Conservation (phyloP, 495 filamentous ascomycete species). For the Penicillium atrosanguineum region DNA sequence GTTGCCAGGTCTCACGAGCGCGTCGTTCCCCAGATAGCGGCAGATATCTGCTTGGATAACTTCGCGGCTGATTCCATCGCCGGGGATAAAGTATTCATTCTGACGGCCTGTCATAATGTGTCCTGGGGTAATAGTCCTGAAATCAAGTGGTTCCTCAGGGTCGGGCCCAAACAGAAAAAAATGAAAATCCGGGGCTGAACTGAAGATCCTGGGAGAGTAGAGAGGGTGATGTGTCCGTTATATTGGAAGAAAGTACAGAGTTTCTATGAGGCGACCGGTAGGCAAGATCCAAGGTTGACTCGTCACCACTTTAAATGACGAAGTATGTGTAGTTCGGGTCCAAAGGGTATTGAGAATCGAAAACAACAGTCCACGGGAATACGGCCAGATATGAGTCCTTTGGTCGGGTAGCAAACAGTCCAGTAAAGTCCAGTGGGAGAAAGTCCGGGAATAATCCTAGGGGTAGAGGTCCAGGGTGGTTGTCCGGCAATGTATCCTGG, state of each 20-base stretch:
- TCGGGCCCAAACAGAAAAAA: conserved; percentile 27
- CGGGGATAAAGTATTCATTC: conserved; percentile 84
- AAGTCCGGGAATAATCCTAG: conserved; percentile 20
- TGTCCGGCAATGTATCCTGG: conserved; percentile 20
- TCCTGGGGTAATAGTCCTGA: conserved; percentile 26
- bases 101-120: conserved; percentile 54
- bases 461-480: conserved; percentile 12
- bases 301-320: conserved; percentile 24
- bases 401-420: conserved; percentile 20
- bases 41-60: conserved; percentile 95
- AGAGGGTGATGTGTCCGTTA: conserved; percentile 18
- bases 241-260: conserved; percentile 27
- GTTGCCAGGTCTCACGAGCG: conserved; percentile 78
- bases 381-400: conserved; percentile 18
- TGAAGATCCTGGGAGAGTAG: conserved; percentile 12
- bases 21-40: conserved; percentile 90
- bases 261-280: conserved; percentile 25
- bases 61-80: conserved; percentile 87
- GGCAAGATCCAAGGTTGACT: conserved; percentile 15
- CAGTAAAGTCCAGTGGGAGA: conserved; percentile 13
- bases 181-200: conserved; percentile 16
- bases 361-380: conserved; percentile 19
- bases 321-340: conserved; percentile 4
- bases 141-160: conserved; percentile 36
- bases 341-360: conserved; percentile 13